Evolutionary conservation across 2,329 filamentous ascomycete species (phyloP), one percentile per base, ranked within the genome.

Genomic region (Fusarium robinianum): DNA sequence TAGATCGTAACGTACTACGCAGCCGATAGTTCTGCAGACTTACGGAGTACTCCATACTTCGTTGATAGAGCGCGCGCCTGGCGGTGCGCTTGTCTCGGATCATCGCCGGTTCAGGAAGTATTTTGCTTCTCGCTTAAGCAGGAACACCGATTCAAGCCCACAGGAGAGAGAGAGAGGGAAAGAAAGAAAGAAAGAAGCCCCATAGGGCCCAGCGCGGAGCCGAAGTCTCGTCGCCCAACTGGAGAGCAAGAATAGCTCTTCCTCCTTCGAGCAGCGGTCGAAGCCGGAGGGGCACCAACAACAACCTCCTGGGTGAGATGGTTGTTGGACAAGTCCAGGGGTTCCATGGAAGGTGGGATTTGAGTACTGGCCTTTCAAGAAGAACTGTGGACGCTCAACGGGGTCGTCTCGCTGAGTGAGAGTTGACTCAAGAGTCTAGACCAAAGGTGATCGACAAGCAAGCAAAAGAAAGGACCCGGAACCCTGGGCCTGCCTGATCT

Each of bases 361-460:
- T n/a, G n/a, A n/a, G n/a, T n/a, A n/a, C n/a, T n/a, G n/a, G n/a
- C n/a, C n/a, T n/a, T n/a, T n/a, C n/a, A n/a, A n/a, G n/a, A n/a
- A n/a, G n/a, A n/a, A n/a, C n/a, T n/a, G n/a, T n/a, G n/a, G n/a
- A n/a, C n/a, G n/a, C n/a, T n/a, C n/a, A n/a, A n/a, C n/a, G n/a
- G n/a, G n/a, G n/a, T n/a, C 33, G 26, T 37, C 45, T 29, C 52
- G 46, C 39, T 51, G 45, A 44, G 41, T 41, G 40, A 38, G 31
- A 46, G 19, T 31, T 38, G 38, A 40, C 41, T 31, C 47, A 41
- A 19, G 16, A 39, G 41, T 21, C 32, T 25, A 53, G 46, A 38
- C 42, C 34, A 22, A n/a, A 24, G 21, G 30, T 46, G 57, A 60
- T 60, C 51, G 49, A 58, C 57, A 26, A 46, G 17, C 34, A 30